These are phyloP conservation scores for Scenedesmus sp. DNA, from an alignment of 163 green algal genomes.

Conservation along the genomic window DNA sequence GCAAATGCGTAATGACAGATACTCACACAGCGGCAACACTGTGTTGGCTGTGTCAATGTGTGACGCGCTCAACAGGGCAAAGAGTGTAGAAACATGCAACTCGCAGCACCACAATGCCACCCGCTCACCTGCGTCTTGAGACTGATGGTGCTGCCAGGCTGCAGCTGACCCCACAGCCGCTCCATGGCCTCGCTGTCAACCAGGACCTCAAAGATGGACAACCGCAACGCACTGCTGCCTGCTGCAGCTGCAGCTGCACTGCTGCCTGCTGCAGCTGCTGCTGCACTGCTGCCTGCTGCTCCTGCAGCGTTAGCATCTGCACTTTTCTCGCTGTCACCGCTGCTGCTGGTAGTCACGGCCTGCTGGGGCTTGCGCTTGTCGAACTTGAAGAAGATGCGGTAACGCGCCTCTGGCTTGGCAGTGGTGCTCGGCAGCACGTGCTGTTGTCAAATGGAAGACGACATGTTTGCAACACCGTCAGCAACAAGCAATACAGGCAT, in stretches of 20 bases:
- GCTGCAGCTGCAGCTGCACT: neutral
- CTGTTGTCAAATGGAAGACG: neutral
- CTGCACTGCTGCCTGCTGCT: neutral
- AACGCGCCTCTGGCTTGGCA: neutral
- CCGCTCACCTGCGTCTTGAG: neutral
- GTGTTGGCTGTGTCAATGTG: too few relatives aligned
- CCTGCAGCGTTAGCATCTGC: neutral
- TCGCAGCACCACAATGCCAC: neutral
- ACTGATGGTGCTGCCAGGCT: neutral
- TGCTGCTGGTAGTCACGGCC: neutral
- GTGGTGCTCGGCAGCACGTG: neutral
- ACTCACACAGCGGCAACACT: too few relatives aligned
- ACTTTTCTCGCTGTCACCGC: neutral
- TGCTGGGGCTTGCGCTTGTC: neutral
- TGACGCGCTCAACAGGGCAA: too few relatives aligned
- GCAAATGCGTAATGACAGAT: too few relatives aligned
- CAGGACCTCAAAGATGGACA: neutral
- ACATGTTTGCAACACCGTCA: neutral
- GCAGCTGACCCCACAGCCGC: neutral
- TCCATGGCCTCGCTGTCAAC: neutral
- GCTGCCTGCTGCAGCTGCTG: neutral
- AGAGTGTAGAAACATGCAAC: too few relatives aligned
- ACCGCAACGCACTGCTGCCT: neutral
- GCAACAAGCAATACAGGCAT: neutral
- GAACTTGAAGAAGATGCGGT: neutral